These are phyloP conservation scores for Neonectria hederae DNA, from an alignment of 2,329 filamentous ascomycete species.

Conservation along the genomic window DNA sequence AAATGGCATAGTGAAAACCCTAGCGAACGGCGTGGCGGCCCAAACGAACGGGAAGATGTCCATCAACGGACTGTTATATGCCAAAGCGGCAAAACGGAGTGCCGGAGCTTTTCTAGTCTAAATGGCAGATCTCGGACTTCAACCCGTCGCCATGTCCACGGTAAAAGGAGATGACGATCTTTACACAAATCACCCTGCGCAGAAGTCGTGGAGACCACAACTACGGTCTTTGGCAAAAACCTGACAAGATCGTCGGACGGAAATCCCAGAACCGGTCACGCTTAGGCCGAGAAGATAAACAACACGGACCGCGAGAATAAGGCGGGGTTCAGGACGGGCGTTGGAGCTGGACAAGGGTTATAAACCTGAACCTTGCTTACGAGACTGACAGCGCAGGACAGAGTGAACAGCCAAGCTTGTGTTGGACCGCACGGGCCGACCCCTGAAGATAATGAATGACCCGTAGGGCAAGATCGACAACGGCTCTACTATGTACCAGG, in stretches of 20 bases:
- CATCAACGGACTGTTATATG: background rate
- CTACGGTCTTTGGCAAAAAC: background rate
- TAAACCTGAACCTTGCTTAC: background rate
- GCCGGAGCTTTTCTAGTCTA: background rate
- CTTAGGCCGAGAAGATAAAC: background rate
- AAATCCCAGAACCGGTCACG: background rate
- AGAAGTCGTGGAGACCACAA: background rate
- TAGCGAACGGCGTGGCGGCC: background rate
- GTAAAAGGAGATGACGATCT: background rate
- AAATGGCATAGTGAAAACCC: conserved; percentile 10
- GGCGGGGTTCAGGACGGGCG: background rate
- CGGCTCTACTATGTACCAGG: background rate
- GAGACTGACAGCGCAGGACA: background rate
- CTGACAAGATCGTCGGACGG: background rate
- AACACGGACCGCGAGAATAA: background rate
- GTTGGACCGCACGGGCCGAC: background rate
- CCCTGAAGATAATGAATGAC: background rate
- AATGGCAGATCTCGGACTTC: background rate
- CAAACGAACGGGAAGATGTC: background rate
- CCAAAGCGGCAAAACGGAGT: background rate
- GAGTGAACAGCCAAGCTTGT: too few species aligned
- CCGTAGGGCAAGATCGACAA: background rate
- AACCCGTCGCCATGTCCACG: background rate
- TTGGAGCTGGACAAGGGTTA: background rate
- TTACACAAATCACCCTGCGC: background rate